Evolutionary conservation across 179 eudicot genomes (phyloP).

Genomic region (Sideroxylon spinosum): DNA sequence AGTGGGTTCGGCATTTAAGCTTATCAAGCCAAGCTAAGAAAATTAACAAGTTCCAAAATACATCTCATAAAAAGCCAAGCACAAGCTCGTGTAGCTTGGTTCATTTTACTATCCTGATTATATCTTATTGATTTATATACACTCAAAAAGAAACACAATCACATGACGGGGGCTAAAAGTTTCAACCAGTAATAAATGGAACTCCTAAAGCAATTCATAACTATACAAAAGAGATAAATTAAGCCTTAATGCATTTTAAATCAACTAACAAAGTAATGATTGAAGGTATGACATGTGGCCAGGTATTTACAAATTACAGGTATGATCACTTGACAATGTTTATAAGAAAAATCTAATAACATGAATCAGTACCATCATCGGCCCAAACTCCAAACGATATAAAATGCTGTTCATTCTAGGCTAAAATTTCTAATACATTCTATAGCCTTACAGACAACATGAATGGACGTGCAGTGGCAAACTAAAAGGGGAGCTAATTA

Average conservation of each 20-base stretch:
- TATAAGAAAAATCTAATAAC: not conserved
- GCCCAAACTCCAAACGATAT: not conserved
- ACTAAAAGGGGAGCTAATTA: not conserved
- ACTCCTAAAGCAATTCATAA: conserved; percentile 1
- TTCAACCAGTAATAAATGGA: not conserved
- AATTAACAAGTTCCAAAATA: no score
- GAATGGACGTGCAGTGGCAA: not conserved
- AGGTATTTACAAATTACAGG: not conserved
- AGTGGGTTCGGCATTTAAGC: no score
- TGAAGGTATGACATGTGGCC: not conserved
- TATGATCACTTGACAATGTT: not conserved
- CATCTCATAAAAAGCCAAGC: no score
- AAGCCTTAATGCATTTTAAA: not conserved
- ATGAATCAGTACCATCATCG: no score
- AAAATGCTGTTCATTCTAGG: conserved; percentile 2
- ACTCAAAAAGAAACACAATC: not conserved
- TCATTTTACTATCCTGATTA: no score
- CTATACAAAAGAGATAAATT: not conserved
- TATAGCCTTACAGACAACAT: not conserved
- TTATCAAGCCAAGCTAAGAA: no score
- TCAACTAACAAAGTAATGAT: not conserved
- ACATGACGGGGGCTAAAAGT: not conserved
- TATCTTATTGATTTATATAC: not conserved
- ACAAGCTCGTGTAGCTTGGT: no score
- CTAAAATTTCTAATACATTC: not conserved